These are phyloP conservation scores for Marasmius oreades DNA, from an alignment of 1,284 basidiomycete species.

Conservation along the genomic window DNA sequence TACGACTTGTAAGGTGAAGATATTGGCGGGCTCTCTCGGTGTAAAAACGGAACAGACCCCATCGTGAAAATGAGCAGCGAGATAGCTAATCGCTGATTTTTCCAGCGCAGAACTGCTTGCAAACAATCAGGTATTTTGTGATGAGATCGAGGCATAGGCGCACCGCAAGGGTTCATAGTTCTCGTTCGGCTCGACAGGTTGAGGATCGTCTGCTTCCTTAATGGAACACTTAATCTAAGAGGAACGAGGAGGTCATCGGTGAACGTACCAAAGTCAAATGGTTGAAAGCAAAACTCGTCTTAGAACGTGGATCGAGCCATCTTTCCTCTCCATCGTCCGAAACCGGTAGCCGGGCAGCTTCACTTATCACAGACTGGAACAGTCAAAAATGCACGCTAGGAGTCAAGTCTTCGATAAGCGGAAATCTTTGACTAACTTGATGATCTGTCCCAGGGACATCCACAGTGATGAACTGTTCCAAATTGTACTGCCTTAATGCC, in stretches of 20 bases:
- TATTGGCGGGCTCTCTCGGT: conserved; percentile 35
- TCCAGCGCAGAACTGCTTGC: conserved; percentile 63
- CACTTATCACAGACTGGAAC: conserved; percentile 71
- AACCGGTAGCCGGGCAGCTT: conserved; percentile 48
- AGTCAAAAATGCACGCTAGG: conserved; percentile 3
- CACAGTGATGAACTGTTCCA: conserved; percentile 82
- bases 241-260: conserved; percentile 12
- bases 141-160: conserved; percentile 17
- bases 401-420: not conserved
- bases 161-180: conserved; percentile 77
- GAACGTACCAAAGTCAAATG: conserved; percentile 70
- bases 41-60: conserved; percentile 73
- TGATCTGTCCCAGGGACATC: conserved; percentile 72
- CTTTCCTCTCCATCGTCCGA: conserved; percentile 50
- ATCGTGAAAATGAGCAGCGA: conserved; percentile 74
- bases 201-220: conserved; percentile 76
- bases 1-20: conserved; percentile 78
- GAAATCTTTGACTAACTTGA: conserved; percentile 45
- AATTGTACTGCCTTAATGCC: conserved; percentile 79
- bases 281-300: conserved; percentile 78
- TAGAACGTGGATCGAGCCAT: conserved; percentile 79
- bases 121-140: not conserved
- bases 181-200: conserved; percentile 56
- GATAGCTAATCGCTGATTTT: conserved; percentile 62
- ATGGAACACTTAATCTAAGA: conserved; percentile 7